Percentiles rank a stretch among this genome's conserved stretches.
phyloP scores from a whole-genome alignment of 139 green algal genomes.

The Coelastrella sp. region DNA sequence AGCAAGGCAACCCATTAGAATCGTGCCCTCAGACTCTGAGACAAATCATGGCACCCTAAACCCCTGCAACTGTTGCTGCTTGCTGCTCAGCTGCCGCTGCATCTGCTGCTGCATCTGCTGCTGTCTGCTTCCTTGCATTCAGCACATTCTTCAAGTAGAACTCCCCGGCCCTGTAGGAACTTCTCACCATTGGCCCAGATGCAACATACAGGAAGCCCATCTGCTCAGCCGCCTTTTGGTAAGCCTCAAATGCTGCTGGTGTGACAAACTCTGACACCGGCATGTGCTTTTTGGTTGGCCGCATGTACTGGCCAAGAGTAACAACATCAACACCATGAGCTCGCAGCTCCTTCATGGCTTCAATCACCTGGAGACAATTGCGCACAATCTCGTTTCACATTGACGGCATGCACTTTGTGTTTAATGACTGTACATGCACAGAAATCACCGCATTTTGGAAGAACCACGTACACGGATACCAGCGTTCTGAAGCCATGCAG shows the following conservation, averaged over 20 bases:
- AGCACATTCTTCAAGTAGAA: constrained; percentile 85
- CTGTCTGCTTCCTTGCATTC: constrained; percentile 1
- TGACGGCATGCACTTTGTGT: too few relatives aligned
- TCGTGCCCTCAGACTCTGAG: too few relatives aligned
- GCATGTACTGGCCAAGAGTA: constrained; percentile 99
- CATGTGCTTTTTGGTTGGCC: constrained; percentile 98
- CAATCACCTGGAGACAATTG: constrained; percentile 50
- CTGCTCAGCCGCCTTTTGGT: constrained; percentile 81
- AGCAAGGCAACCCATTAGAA: too few relatives aligned
- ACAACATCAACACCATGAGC: constrained; percentile 93
- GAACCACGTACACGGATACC: too few relatives aligned
- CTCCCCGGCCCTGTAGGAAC: constrained; percentile 94
- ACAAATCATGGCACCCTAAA: too few relatives aligned
- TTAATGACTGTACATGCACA: too few relatives aligned
- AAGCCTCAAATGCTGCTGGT: constrained; percentile 93
- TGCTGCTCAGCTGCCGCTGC: not conserved
- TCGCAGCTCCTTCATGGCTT: constrained; percentile 68
- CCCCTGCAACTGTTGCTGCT: too few relatives aligned
- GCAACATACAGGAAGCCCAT: constrained; percentile 97
- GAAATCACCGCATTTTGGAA: too few relatives aligned
- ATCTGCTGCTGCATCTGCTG: constrained; percentile 11
- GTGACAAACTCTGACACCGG: constrained; percentile 98
- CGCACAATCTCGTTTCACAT: not conserved
- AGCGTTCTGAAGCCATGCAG: too few relatives aligned
- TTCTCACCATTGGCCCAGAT: constrained; percentile 94